These are phyloP conservation scores for Berkeleyomyces rouxiae DNA, from an alignment of 2,329 filamentous ascomycete genomes.

Conservation along the genomic window DNA sequence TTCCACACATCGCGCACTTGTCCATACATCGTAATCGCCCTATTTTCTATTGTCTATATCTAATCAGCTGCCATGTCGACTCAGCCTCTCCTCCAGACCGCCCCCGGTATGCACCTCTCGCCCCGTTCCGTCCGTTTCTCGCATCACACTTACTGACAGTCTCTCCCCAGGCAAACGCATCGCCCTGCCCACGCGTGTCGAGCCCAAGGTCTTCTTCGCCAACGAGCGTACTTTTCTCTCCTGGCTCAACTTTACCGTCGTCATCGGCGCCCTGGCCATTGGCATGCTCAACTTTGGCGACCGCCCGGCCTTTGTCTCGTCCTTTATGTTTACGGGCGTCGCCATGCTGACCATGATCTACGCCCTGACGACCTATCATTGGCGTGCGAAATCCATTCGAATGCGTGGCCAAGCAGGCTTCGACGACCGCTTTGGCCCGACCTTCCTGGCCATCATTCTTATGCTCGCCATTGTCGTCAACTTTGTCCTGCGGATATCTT, in stretches of 20 bases:
- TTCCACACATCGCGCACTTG: not conserved
- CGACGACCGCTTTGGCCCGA: conserved; percentile 89
- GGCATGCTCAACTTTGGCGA: conserved; percentile 98
- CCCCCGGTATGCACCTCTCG: conserved; percentile 49
- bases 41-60: not conserved
- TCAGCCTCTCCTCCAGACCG: conserved; percentile 87
- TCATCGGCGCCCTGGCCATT: conserved; percentile 88
- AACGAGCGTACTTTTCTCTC: conserved; percentile 98
- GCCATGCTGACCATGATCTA: conserved; percentile 94
- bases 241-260: conserved; percentile 99
- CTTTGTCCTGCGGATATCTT: conserved; percentile 64
- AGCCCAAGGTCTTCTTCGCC: conserved; percentile 99
- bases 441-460: conserved; percentile 71
- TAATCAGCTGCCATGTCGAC: conserved; percentile 49
- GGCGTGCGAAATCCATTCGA: conserved; percentile 85
- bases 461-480: conserved; percentile 87
- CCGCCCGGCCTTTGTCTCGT: conserved; percentile 80
- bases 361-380: conserved; percentile 88
- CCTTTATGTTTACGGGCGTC: conserved; percentile 83
- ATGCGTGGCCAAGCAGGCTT: conserved; percentile 87
- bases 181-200: conserved; percentile 89
- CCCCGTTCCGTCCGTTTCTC: not conserved
- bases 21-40: conserved; percentile 15
- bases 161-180: conserved; percentile 75
- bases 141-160: not conserved